Evolutionary conservation across 2,329 filamentous ascomycete genomes (phyloP).

Genomic region (Aureobasidium sp.): DNA sequence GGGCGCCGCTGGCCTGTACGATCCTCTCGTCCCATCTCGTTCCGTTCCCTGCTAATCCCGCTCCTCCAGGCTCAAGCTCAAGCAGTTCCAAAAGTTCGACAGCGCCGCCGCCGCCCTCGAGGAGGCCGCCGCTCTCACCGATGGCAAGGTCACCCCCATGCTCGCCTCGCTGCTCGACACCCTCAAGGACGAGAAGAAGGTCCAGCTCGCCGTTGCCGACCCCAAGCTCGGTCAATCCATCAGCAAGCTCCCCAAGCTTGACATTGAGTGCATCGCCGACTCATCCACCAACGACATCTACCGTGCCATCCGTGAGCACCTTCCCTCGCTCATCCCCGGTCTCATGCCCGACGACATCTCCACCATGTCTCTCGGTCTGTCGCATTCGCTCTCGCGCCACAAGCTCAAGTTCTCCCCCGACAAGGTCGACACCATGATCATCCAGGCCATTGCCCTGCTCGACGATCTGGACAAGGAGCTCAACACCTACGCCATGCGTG

Average conservation of each 20-base stretch:
- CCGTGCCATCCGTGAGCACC: slow-evolving; percentile 84
- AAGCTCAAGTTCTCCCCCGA: slow-evolving; percentile 98
- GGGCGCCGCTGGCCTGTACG: slow-evolving; percentile 66
- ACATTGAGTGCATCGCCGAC: slow-evolving; percentile 75
- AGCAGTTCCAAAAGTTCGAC: slow-evolving; percentile 96
- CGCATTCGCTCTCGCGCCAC: slow-evolving; percentile 91
- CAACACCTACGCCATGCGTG: slow-evolving; percentile 97
- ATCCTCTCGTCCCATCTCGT: background rate
- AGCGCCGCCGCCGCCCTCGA: slow-evolving; percentile 83
- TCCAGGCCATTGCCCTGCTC: slow-evolving; percentile 86
- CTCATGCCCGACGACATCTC: slow-evolving; percentile 77
- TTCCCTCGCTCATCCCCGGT: slow-evolving; percentile 83
- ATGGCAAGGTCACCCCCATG: slow-evolving; percentile 80
- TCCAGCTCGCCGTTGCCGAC: slow-evolving; percentile 86
- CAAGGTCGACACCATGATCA: slow-evolving; percentile 99
- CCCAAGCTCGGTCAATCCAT: slow-evolving; percentile 86
- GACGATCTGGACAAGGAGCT: slow-evolving; percentile 98
- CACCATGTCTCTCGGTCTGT: slow-evolving; percentile 92
- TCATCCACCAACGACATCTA: slow-evolving; percentile 79
- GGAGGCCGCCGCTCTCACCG: slow-evolving; percentile 78
- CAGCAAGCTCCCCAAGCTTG: slow-evolving; percentile 80
- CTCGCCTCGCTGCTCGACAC: slow-evolving; percentile 73
- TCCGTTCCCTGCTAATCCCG: background rate
- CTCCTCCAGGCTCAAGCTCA: slow-evolving; percentile 60
- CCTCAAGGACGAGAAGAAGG: slow-evolving; percentile 96